phyloP scores from a whole-genome alignment of 805 yeast genomes.

The Gaillardinia entomophila region DNA sequence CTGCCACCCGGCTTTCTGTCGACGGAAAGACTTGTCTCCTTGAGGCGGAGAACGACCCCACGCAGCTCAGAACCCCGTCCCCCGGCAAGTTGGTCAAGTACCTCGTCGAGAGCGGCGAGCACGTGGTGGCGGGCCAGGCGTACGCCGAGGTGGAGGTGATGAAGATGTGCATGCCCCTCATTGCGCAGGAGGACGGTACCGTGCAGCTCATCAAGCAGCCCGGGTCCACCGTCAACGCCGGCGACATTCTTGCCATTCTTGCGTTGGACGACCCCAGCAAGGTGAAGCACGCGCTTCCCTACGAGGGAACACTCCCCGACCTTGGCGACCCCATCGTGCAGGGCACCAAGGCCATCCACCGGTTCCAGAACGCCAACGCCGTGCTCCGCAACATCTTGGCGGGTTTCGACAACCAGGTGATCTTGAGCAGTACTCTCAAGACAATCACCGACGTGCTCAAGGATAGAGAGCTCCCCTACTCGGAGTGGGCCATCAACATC shows the following conservation, averaged over 20 bases:
- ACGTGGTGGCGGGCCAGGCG: constrained; percentile 83
- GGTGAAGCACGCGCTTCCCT: constrained; percentile 95
- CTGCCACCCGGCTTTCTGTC: constrained; percentile 90
- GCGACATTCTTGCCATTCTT: constrained; percentile 93
- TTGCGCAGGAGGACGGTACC: constrained; percentile 89
- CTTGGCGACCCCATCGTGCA: constrained; percentile 75
- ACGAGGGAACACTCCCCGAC: constrained; percentile 88
- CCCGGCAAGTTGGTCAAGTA: constrained; percentile 96
- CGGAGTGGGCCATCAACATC: constrained; percentile 81
- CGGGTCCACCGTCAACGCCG: constrained; percentile 94
- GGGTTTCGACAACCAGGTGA: constrained; percentile 95
- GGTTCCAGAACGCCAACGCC: constrained; percentile 51
- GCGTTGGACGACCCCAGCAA: constrained; percentile 95
- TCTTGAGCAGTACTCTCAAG: constrained; percentile 78
- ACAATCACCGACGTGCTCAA: constrained; percentile 67
- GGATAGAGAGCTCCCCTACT: constrained; percentile 80
- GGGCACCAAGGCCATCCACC: constrained; percentile 82
- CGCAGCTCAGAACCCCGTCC: constrained; percentile 96
- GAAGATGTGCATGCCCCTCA: constrained; percentile 99
- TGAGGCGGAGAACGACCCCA: constrained; percentile 96
- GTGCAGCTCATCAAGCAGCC: constrained; percentile 95
- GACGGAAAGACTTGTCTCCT: constrained; percentile 92
- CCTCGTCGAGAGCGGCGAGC: constrained; percentile 94
- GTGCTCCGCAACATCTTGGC: constrained; percentile 73
- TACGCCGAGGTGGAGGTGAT: constrained; percentile 98